A percentile compares a stretch with the other conserved stretches of the same genome.
Conservation (phyloP, 1,139 yeast genomes). For the Schwanniomyces etchellsii region DNA sequence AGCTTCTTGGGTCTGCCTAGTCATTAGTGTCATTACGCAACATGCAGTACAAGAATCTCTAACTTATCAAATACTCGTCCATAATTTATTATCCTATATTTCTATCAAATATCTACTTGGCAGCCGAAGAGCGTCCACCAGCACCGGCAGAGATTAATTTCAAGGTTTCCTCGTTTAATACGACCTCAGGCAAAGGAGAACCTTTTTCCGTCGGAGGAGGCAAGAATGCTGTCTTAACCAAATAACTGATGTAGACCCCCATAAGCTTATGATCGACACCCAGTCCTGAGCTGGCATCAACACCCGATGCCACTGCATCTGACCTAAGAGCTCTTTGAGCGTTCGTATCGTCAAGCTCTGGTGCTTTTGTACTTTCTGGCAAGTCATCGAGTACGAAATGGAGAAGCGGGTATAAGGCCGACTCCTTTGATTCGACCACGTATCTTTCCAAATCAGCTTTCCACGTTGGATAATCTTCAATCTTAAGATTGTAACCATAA, state of each 20-base stretch:
- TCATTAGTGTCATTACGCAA: too few species aligned
- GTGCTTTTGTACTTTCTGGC: slow-evolving; percentile 89
- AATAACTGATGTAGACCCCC: slow-evolving; percentile 75
- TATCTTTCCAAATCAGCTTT: slow-evolving; percentile 65
- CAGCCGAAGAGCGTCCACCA: slow-evolving; percentile 77
- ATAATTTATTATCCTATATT: too few species aligned
- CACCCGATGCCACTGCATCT: slow-evolving; percentile 61
- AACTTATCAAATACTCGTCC: too few species aligned
- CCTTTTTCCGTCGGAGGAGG: slow-evolving; percentile 49
- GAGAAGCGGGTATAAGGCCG: slow-evolving; percentile 85
- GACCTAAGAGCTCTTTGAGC: slow-evolving; percentile 57
- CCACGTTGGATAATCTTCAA: slow-evolving; percentile 75
- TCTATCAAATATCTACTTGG: slow-evolving; percentile 26
- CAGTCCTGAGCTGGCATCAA: slow-evolving; percentile 59
- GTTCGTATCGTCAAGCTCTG: slow-evolving; percentile 85
- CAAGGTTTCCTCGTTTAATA: slow-evolving; percentile 54
- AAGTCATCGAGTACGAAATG: slow-evolving; percentile 92
- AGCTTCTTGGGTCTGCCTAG: too few species aligned
- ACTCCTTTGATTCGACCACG: slow-evolving; percentile 68
- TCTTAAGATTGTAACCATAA: slow-evolving; percentile 67
- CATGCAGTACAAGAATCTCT: too few species aligned
- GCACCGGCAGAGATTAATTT: slow-evolving; percentile 70
- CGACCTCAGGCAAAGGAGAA: slow-evolving; percentile 50
- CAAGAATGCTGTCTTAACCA: slow-evolving; percentile 74
- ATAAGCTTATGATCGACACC: slow-evolving; percentile 66